Base-by-base conservation (phyloP, 2,329 filamentous ascomycete genomes). In the Fusarium camptoceras region DNA sequence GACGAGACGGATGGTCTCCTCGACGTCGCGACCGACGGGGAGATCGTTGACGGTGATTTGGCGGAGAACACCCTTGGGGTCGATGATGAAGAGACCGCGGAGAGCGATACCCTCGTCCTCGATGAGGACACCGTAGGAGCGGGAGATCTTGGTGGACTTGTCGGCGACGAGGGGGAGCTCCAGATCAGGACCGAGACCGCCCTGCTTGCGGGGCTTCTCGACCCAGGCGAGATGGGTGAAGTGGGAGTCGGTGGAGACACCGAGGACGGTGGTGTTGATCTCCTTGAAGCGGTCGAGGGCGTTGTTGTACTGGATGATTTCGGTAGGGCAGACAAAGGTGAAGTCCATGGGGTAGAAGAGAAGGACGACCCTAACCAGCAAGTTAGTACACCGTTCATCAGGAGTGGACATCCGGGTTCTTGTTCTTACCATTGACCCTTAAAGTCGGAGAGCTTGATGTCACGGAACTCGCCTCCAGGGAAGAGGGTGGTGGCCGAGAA, bases 341-440 rank as follows among this genome's bases (percentile, higher is more conserved):
- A 89, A 91, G 74, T 89, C 88, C 81, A 89, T 88, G 60, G 89
- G 89, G 78, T 90, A 88, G 83, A 91, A 91, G 70, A 88, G 85
- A 34, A 91, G 87, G 73, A 90, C 83, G 63, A 90, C 85, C 89
- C 89, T 83, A 27, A 0, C n/a, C n/a, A 34, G 15, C 22, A 10
- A 9, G 41, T 54, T 24, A 44, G 46, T 12, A n/a, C n/a, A n/a
- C n/a, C n/a, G n/a, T n/a, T n/a, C n/a, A n/a, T n/a, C n/a, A n/a
- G n/a, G n/a, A n/a, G n/a, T n/a, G 22, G 8, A 46, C 39, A 61
- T 49, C 46, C 22, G 18, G 58, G 41, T 37, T 12, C 16, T 27
- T 30, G 5, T 11, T 18, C 70, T 47, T 65, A 85, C 84, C 84
- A 84, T 79, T 85, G 81, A 68, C 84, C 83, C 42, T 77, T 76